Evolutionary conservation across 2,329 filamentous ascomycete species (phyloP).

Genomic region (Bipolaris sorokiniana): DNA sequence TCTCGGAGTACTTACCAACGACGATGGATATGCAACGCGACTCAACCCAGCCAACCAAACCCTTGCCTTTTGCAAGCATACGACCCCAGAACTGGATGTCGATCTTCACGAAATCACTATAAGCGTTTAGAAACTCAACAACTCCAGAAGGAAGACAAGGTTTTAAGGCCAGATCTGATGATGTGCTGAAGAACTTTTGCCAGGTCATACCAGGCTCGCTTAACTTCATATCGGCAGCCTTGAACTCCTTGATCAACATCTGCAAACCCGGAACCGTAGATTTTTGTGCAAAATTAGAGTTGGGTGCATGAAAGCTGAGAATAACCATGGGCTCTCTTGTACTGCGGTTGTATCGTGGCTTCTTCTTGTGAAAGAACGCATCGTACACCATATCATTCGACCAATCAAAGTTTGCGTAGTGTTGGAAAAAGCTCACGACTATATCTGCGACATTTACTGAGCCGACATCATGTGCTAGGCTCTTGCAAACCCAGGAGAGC

Average conservation of each 20-base stretch:
- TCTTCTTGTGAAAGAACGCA: conserved; percentile 58
- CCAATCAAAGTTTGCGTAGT: conserved; percentile 70
- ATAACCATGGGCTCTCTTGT: conserved; percentile 67
- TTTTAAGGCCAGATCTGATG: not conserved
- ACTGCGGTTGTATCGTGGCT: conserved; percentile 59
- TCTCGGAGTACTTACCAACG: conserved; percentile 55
- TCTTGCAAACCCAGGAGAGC: conserved; percentile 66
- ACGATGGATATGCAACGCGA: conserved; percentile 65
- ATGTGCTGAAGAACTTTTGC: conserved; percentile 32
- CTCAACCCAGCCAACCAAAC: conserved; percentile 68
- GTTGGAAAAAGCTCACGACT: conserved; percentile 65
- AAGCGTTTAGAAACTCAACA: conserved; percentile 58
- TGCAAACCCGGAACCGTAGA: conserved; percentile 61
- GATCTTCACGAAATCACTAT: conserved; percentile 65
- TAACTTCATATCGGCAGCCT: conserved; percentile 54
- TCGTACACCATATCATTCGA: conserved; percentile 61
- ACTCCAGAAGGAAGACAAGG: conserved; percentile 8
- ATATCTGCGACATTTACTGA: conserved; percentile 58
- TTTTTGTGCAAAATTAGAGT: conserved; percentile 64
- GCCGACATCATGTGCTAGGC: conserved; percentile 33
- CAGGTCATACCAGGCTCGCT: conserved; percentile 34
- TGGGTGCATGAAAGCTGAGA: conserved; percentile 66
- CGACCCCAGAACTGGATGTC: conserved; percentile 70
- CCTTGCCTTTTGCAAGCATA: conserved; percentile 60
- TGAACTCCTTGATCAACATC: conserved; percentile 60